These are phyloP conservation scores for Rhizopus stolonifer DNA, from an alignment of 371 early-diverging fungal genomes.

Conservation along the genomic window DNA sequence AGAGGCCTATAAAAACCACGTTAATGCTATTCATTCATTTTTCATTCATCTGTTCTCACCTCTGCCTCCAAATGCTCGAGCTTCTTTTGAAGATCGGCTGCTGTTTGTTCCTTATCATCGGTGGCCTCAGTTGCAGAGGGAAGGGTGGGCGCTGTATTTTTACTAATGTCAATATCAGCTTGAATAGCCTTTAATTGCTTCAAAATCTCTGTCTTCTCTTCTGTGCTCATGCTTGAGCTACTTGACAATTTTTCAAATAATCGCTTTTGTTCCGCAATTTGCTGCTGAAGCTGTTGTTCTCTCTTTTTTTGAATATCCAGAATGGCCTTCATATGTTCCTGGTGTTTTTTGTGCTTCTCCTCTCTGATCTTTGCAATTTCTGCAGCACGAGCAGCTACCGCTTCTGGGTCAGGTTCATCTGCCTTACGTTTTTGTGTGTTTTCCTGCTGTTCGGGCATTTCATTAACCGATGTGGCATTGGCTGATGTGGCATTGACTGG, in stretches of 20 bases:
- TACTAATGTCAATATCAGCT: constrained; percentile 28
- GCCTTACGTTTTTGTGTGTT: constrained; percentile 9
- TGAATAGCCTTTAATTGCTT: constrained; percentile 39
- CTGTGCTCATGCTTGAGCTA: constrained; percentile 46
- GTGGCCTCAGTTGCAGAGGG: constrained; percentile 1
- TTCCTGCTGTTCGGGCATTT: too few species aligned
- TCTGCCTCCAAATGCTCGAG: constrained; percentile 67
- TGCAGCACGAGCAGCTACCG: constrained; percentile 45
- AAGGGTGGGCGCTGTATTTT: constrained; percentile 21
- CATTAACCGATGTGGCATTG: background rate
- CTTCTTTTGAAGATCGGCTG: constrained; percentile 55
- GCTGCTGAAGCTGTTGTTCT: constrained; percentile 56
- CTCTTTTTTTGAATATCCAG: constrained; percentile 60
- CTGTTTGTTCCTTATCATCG: constrained; percentile 24
- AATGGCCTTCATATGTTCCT: constrained; percentile 56
- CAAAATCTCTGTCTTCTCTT: constrained; percentile 55
- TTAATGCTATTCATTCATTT: background rate
- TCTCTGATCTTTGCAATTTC: constrained; percentile 42
- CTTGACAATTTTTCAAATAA: constrained; percentile 56
- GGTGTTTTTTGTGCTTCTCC: constrained; percentile 45
- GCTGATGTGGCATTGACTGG: background rate
- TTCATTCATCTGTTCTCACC: constrained; percentile 32
- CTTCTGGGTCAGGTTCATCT: constrained; percentile 49
- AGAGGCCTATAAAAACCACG: constrained; percentile 21
- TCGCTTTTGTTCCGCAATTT: constrained; percentile 62